A percentile compares a stretch with the other conserved stretches of the same genome.
Conservation (phyloP, 495 filamentous ascomycete species). For the Aspergillus carlsbadensis region DNA sequence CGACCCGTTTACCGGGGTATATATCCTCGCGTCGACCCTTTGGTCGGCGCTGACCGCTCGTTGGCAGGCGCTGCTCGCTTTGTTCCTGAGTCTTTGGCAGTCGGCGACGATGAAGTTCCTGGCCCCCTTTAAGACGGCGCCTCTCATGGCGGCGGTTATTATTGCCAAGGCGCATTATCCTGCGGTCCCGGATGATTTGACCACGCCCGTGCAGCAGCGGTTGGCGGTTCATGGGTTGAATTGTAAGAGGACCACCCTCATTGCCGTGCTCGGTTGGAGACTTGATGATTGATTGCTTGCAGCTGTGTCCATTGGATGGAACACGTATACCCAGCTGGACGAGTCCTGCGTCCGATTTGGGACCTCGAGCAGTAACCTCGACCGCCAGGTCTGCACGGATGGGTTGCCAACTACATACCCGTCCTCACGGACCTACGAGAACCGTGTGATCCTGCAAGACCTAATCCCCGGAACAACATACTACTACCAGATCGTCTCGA, state of each 20-base stretch:
- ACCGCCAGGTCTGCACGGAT: slow-evolving; percentile 30
- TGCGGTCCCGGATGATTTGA: slow-evolving; percentile 50
- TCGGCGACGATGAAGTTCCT: not conserved
- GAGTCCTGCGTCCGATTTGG: slow-evolving; percentile 48
- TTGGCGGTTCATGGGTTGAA: slow-evolving; percentile 55
- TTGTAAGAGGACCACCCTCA: slow-evolving; percentile 46
- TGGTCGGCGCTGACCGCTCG: not conserved
- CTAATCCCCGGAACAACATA: slow-evolving; percentile 49
- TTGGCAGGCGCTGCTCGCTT: not conserved
- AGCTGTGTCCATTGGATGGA: slow-evolving; percentile 60
- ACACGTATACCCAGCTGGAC: slow-evolving; percentile 43
- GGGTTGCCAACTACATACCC: slow-evolving; percentile 42
- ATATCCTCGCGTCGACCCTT: not conserved
- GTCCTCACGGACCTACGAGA: slow-evolving; percentile 52
- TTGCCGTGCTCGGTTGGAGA: no score
- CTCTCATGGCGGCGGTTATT: slow-evolving; percentile 39
- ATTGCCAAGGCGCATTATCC: slow-evolving; percentile 50
- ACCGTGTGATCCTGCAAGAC: slow-evolving; percentile 41
- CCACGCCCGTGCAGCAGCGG: slow-evolving; percentile 58
- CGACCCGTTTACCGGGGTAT: not conserved
- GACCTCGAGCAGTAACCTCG: slow-evolving; percentile 27
- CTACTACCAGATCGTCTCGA: slow-evolving; percentile 56
- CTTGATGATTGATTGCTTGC: not conserved
- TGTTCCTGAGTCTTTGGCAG: not conserved
- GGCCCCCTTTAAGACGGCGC: slow-evolving; percentile 26